A percentile compares a stretch with the other conserved stretches of the same genome.
Evolutionary conservation across 2,329 filamentous ascomycete species (phyloP).

Genomic region (Botrytis pseudocinerea): DNA sequence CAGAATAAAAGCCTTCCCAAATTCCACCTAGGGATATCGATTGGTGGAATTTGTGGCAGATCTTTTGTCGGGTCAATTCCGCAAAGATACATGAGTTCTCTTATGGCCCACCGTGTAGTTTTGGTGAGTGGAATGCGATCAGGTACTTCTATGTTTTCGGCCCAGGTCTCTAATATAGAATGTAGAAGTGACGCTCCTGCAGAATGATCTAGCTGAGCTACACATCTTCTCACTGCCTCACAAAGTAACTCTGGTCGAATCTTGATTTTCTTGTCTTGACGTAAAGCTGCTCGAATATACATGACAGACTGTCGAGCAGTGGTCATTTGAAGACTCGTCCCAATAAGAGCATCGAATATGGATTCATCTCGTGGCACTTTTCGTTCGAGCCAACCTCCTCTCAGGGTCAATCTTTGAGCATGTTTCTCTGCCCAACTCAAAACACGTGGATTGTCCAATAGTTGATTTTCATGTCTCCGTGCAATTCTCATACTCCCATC

Average conservation of each 20-base stretch:
- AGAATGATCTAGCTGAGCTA: slow-evolving; percentile 32
- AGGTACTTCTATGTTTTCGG: slow-evolving; percentile 17
- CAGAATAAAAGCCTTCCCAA: slow-evolving; percentile 30
- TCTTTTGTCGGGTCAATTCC: slow-evolving; percentile 29
- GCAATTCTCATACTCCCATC: slow-evolving; percentile 27
- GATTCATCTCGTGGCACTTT: slow-evolving; percentile 33
- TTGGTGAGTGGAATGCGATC: slow-evolving; percentile 25
- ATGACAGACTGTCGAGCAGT: slow-evolving; percentile 31
- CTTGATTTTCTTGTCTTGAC: slow-evolving; percentile 30
- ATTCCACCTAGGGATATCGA: slow-evolving; percentile 24
- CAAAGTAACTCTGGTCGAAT: slow-evolving; percentile 32
- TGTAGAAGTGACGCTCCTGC: slow-evolving; percentile 33
- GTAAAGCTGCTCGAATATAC: slow-evolving; percentile 34
- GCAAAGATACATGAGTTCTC: slow-evolving; percentile 35
- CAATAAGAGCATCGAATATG: slow-evolving; percentile 39
- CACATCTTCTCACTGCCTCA: slow-evolving; percentile 29
- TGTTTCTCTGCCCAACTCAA: slow-evolving; percentile 34
- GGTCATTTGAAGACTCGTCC: slow-evolving; percentile 32
- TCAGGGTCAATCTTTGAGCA: slow-evolving; percentile 29
- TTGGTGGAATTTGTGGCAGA: slow-evolving; percentile 22
- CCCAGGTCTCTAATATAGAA: slow-evolving; percentile 32
- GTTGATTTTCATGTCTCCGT: slow-evolving; percentile 8
- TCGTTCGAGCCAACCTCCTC: slow-evolving; percentile 27
- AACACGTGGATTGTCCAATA: slow-evolving; percentile 19
- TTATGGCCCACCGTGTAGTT: slow-evolving; percentile 29